phyloP scores from a whole-genome alignment of 305 asterid species.

The Fraxinus dipetala region DNA sequence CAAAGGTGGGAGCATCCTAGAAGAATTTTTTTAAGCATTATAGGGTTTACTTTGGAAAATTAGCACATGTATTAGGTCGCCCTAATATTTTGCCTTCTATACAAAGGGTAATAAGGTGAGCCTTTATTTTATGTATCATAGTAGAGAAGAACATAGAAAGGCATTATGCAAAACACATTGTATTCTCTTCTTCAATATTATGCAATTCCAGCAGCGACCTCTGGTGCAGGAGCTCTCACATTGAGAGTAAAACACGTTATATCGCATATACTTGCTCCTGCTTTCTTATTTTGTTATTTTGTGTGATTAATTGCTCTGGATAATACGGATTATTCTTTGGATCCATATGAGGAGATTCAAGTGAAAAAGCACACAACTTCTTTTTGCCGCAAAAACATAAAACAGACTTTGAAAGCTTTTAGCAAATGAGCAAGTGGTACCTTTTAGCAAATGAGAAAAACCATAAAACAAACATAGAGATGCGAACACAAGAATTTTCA shows the following conservation, averaged over 20 bases:
- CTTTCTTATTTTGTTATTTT: neutral
- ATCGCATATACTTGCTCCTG: neutral
- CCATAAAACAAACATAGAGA: neutral
- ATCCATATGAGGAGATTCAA: neutral
- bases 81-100: neutral
- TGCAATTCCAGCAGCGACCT: neutral
- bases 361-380: neutral
- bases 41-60: neutral
- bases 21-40: neutral
- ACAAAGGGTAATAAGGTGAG: neutral
- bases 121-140: neutral
- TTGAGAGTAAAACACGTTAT: neutral
- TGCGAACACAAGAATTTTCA: neutral
- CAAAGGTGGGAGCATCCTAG: neutral
- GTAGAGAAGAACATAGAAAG: too few relatives aligned
- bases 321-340: neutral
- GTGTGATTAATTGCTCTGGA: too few relatives aligned
- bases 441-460: neutral
- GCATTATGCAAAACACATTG: neutral
- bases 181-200: neutral
- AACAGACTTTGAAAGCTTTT: neutral
- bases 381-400: neutral
- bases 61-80: neutral
- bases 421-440: neutral
- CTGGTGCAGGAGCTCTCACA: neutral